Base-by-base conservation (phyloP, 1,284 basidiomycete genomes). In the Laetiporus sulphureus region DNA sequence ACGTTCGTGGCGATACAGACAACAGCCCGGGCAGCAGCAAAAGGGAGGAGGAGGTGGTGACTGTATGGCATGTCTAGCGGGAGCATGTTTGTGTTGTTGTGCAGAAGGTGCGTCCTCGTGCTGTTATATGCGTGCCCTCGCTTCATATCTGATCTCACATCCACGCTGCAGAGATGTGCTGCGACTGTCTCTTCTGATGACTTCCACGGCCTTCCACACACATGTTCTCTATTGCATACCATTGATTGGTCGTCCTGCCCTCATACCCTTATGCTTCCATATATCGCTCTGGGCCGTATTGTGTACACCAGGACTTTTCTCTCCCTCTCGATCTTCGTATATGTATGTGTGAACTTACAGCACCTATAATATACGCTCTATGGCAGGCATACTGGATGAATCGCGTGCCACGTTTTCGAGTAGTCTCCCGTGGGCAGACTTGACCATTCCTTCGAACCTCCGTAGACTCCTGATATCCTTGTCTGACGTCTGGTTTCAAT, bases 21-120 rank as follows among this genome's bases (percentile, higher is more conserved):
- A 53, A 47, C 57, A 58, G 57, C n/a, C n/a, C n/a, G n/a, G n/a
- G n/a, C 55, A 73, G 46, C 53, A 66, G 41, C 63, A 73, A 29
- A 64, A 66, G 32, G 61, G 62, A 25, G 66, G 64, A 32, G 69
- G 64, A 23, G 57, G 59, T 0, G 71, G 73, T 0, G 71, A 72
- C 13, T 84, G 79, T 54, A 70, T 73, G 59, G 86, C 84, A 21
- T 89, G 86, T 59, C 65, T 87, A 52, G 77, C 81, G 15, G 85
- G 80, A 49, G 66, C 74, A 11, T 81, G 79, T 55, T 65, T 83
- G 48, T 89, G 86, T 61, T 89, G 85, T 63, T 85, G 82, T 51
- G 77, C 77, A 11, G 85, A 88, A 68, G 86, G 83, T 84, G 46
- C 44, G 78, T 64, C 16, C n/a, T 15, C 34, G 22, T 25, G 19